Conservation (phyloP, 768 basidiomycete genomes). For the Collybiopsis confluens region DNA sequence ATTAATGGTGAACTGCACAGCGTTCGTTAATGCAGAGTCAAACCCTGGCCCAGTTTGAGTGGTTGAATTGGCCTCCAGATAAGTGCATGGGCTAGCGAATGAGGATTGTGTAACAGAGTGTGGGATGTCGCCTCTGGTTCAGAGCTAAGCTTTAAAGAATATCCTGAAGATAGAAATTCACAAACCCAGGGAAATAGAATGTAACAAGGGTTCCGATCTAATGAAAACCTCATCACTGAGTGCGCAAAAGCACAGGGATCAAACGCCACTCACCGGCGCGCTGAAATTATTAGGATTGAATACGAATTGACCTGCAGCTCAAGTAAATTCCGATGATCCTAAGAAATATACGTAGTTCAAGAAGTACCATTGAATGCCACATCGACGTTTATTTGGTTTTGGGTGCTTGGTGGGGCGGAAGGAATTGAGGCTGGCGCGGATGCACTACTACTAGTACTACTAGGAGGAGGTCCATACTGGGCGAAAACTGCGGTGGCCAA, state of each 20-base stretch:
- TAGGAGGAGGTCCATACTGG: neutral
- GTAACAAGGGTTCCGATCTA: conserved; percentile 34
- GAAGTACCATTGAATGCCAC: conserved; percentile 30
- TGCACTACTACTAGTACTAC: neutral
- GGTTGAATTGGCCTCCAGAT: conserved; percentile 32
- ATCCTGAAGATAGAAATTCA: neutral
- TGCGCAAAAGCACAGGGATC: too few relatives aligned
- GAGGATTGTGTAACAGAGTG: conserved; percentile 58
- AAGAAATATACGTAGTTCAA: too few relatives aligned
- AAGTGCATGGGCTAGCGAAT: conserved; percentile 49
- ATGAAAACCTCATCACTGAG: neutral
- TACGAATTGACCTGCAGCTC: conserved; percentile 21
- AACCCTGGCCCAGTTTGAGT: conserved; percentile 39
- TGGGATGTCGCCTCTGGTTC: conserved; percentile 30
- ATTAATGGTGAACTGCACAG: conserved; percentile 39
- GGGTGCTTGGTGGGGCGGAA: conserved; percentile 33
- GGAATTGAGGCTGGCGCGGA: conserved; percentile 26
- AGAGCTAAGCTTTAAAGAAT: conserved; percentile 8
- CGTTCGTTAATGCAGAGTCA: conserved; percentile 45
- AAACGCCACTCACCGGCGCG: conserved; percentile 33
- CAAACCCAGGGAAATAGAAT: conserved; percentile 49
- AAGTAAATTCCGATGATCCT: too few relatives aligned
- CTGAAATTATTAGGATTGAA: conserved; percentile 44
- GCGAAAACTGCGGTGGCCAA: neutral
- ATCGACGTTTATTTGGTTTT: conserved; percentile 37